Conservation (phyloP, 106 monocot species). For the Dendrobium catenatum region DNA sequence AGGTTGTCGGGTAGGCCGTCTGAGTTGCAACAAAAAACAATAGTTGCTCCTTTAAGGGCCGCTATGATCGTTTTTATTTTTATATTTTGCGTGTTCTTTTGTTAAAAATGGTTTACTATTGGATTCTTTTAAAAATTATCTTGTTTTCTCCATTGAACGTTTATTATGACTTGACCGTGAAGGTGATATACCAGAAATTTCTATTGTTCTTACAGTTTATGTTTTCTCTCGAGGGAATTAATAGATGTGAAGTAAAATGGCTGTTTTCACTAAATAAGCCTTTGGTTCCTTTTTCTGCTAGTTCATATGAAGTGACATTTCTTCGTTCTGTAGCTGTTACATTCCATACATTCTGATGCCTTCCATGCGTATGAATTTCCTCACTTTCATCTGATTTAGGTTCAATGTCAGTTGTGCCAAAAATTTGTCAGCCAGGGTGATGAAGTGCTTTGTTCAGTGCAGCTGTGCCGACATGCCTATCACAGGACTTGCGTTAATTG, state of each 20-base stretch:
- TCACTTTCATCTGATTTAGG: constrained; percentile 36
- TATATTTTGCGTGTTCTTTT: too few species aligned
- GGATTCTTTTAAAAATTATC: too few species aligned
- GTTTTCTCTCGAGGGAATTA: background rate
- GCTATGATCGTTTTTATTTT: too few species aligned
- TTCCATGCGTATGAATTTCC: background rate
- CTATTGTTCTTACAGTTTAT: background rate
- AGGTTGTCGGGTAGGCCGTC: too few species aligned
- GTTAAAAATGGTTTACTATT: too few species aligned
- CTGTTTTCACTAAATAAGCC: background rate
- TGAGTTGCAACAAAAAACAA: too few species aligned
- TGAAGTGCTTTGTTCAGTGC: constrained; percentile 48
- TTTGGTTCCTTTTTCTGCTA: background rate
- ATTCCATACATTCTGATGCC: background rate
- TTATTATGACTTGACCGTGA: background rate
- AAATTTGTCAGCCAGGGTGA: constrained; percentile 51
- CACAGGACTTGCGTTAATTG: constrained; percentile 47
- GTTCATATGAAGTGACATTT: background rate
- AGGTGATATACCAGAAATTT: background rate
- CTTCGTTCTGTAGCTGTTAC: background rate
- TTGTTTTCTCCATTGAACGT: background rate
- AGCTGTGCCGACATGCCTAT: constrained; percentile 39
- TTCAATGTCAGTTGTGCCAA: constrained; percentile 57
- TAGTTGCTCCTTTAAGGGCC: too few species aligned
- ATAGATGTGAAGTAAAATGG: background rate